Evolutionary conservation across 1,284 basidiomycete genomes (phyloP).

Genomic region (Xerocomus amazonicus): DNA sequence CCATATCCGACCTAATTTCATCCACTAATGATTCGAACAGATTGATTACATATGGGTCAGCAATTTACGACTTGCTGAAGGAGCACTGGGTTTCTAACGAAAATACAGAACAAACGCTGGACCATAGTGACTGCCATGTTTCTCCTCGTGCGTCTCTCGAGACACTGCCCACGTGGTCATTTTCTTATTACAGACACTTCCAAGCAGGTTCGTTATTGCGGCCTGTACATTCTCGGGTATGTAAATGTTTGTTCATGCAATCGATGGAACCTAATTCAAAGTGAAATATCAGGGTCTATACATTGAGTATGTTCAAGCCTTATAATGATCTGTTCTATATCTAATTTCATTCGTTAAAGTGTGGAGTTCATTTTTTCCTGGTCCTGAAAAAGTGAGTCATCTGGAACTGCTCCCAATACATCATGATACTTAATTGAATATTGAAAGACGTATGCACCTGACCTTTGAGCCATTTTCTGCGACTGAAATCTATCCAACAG

Average conservation of each 20-base stretch:
- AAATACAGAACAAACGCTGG: conserved; percentile 2
- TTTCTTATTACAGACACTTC: no score
- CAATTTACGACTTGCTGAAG: neutral
- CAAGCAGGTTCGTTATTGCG: conserved; percentile 9
- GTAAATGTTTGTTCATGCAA: neutral
- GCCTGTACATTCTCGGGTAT: conserved; percentile 8
- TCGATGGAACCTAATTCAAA: neutral
- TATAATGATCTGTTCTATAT: neutral
- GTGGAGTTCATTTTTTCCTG: conserved; percentile 5
- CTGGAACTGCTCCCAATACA: neutral
- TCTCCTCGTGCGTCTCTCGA: neutral
- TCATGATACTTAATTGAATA: neutral
- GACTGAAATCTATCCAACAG: conserved; percentile 2
- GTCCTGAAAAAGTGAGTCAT: conserved; percentile 1
- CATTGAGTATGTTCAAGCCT: neutral
- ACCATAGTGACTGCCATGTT: conserved; percentile 1
- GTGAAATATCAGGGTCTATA: neutral
- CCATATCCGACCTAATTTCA: neutral
- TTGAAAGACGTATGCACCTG: conserved; percentile 5
- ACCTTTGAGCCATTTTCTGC: neutral
- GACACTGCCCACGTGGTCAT: no score
- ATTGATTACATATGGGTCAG: conserved; percentile 6
- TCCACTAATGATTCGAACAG: neutral
- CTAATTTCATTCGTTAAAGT: neutral
- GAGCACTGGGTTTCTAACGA: neutral